phyloP scores from a whole-genome alignment of 1,284 basidiomycete species.

The Polyporus tsugae region DNA sequence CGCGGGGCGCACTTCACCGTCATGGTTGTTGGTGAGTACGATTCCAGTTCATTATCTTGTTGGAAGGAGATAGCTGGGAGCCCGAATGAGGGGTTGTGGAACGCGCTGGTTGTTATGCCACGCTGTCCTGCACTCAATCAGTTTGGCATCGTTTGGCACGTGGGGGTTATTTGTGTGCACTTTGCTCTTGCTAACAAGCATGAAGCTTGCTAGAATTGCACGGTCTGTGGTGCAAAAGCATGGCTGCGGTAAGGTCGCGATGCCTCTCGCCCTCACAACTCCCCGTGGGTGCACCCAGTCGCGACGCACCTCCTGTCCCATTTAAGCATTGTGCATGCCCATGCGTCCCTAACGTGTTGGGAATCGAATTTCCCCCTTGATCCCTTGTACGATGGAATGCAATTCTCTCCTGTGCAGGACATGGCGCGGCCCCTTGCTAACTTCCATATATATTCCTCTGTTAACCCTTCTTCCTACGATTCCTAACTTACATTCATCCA shows the following conservation, averaged over 20 bases:
- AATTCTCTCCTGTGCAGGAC: neutral
- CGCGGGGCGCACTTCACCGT: constrained; percentile 97
- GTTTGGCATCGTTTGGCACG: neutral
- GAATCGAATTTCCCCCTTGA: neutral
- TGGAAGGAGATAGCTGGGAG: neutral
- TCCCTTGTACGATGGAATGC: no score
- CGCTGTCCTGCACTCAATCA: constrained; percentile 16
- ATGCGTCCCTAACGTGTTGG: neutral
- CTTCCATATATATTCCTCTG: neutral
- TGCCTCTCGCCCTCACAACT: neutral
- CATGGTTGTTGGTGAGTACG: constrained; percentile 94
- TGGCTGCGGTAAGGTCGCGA: neutral
- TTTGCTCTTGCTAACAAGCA: neutral
- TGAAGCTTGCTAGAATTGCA: neutral
- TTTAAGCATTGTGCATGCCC: neutral
- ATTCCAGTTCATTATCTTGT: neutral
- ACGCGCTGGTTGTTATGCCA: constrained; percentile 13
- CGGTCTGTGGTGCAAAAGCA: neutral
- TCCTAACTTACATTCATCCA: constrained; percentile 43
- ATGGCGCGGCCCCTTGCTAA: neutral
- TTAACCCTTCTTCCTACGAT: neutral
- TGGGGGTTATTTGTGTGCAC: neutral
- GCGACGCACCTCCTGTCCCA: neutral
- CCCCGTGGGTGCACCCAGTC: neutral
- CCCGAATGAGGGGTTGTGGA: neutral